A percentile compares a stretch with the other conserved stretches of the same genome.
Conservation (phyloP, 2,329 filamentous ascomycete genomes). For the Myriangium duriaei region DNA sequence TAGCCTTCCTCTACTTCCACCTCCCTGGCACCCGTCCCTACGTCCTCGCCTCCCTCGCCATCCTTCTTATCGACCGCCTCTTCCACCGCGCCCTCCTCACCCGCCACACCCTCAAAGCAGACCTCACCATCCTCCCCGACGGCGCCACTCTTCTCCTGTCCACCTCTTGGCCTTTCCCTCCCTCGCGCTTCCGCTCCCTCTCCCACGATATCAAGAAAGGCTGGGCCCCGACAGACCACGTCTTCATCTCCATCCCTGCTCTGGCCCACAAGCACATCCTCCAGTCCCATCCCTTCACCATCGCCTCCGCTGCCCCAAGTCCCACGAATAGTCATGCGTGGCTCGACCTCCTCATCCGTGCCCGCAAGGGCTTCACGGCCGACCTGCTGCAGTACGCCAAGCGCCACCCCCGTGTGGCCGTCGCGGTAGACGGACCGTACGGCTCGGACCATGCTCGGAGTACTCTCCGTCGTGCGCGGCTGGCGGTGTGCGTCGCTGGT, state of each 20-base stretch:
- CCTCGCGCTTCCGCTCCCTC: constrained; percentile 10
- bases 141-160: constrained; percentile 41
- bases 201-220: constrained; percentile 30
- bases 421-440: constrained; percentile 54
- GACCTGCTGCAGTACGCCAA: constrained; percentile 42
- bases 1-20: constrained; percentile 49
- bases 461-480: constrained; percentile 37
- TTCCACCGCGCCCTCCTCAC: constrained; percentile 46
- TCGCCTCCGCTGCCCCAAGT: constrained; percentile 45
- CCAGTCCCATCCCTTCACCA: constrained; percentile 56
- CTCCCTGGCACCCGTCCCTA: constrained; percentile 41
- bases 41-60: constrained; percentile 39
- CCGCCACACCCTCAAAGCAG: constrained; percentile 35
- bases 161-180: constrained; percentile 29
- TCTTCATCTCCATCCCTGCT: constrained; percentile 48
- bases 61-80: constrained; percentile 47
- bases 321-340: constrained; percentile 32
- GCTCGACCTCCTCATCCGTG: constrained; percentile 47
- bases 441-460: constrained; percentile 45
- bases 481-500: constrained; percentile 46
- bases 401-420: constrained; percentile 28
- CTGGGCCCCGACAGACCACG: constrained; percentile 50
- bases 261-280: constrained; percentile 41
- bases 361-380: constrained; percentile 47
- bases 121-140: constrained; percentile 43